Evolutionary conservation across 257 asterid species (phyloP), one percentile per base, ranked within the genome.

Genomic region (Pogostemon cablin): DNA sequence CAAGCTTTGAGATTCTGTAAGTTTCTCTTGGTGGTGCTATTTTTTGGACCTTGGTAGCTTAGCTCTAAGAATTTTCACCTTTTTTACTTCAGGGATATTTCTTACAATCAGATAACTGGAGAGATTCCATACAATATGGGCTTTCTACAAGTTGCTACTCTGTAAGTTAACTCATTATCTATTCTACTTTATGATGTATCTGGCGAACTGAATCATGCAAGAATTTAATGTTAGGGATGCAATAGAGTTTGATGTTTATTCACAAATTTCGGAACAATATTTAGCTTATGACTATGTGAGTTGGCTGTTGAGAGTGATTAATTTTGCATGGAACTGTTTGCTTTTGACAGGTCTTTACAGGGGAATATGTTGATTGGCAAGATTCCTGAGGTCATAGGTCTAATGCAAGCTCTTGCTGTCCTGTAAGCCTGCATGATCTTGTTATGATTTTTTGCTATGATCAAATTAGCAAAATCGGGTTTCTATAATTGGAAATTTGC

Each of bases 401-500:
- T 95, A 38, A 95, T 95, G 99, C 99, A 95, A 75, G 99, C 99
- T 38, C 96, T 95, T 72, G 99, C 99, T 71, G 99, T 95, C 39
- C 68, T 95, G 99, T 95, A 86, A 88, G 97, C 72, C 53, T 65
- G 20, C 72, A 7, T 43, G 34, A 60, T 67, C 70, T 71, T 37
- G 38, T 15, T 40, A 7, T 57, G 1, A n/a, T 38, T 2, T 38
- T 42, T 62, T 61, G 7, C 25, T 6, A 7, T 3, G 11, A 5
- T 32, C 2, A 35, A 43, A 34, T 50, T 7, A 38, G 32, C 55
- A 12, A 20, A 4, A 10, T 7, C 39, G 6, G 11, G 17, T 8
- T 11, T 10, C 12, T 17, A 20, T 42, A 39, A 3, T 17, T 9
- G 12, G 25, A 38, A 7, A 6, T 53, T 62, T 25, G 10, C 17